These are phyloP conservation scores for Chrysophaeum taylorii DNA, from an alignment of 352 stramenopile genomes.

Conservation along the genomic window DNA sequence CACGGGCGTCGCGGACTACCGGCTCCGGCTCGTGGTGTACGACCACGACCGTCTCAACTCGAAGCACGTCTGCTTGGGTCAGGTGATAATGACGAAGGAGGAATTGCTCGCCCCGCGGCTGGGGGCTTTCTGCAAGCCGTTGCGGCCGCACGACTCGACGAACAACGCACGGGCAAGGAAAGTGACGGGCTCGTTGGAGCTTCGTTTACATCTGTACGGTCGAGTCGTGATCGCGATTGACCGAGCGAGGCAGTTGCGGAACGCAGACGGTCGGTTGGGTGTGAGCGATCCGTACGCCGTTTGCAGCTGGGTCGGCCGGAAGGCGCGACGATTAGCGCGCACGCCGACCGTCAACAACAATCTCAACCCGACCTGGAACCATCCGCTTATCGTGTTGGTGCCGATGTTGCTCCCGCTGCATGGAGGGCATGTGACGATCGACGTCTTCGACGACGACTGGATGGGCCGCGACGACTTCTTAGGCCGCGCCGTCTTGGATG, in stretches of 20 bases:
- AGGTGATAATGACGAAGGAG: background rate
- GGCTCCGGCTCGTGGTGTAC: background rate
- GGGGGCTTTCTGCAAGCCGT: background rate
- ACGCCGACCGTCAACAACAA: background rate
- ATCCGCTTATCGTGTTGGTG: background rate
- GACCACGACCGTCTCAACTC: background rate
- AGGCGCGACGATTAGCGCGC: background rate
- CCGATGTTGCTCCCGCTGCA: background rate
- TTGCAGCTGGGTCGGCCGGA: background rate
- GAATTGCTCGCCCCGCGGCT: background rate
- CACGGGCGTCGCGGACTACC: background rate
- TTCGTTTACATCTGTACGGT: background rate
- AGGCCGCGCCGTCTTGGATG: background rate
- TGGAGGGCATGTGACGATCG: background rate
- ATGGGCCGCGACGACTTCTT: conserved; percentile 9
- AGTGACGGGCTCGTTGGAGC: background rate
- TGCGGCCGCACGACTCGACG: background rate
- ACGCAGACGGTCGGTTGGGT: background rate
- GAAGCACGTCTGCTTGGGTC: background rate
- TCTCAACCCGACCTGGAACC: background rate
- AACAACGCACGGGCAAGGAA: background rate
- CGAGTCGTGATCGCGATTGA: background rate
- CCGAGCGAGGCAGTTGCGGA: background rate
- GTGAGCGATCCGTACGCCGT: background rate
- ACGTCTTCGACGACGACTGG: conserved; percentile 7